Base-by-base conservation (phyloP, 306 rosid genomes). In the Chamaecrista fasciculata region DNA sequence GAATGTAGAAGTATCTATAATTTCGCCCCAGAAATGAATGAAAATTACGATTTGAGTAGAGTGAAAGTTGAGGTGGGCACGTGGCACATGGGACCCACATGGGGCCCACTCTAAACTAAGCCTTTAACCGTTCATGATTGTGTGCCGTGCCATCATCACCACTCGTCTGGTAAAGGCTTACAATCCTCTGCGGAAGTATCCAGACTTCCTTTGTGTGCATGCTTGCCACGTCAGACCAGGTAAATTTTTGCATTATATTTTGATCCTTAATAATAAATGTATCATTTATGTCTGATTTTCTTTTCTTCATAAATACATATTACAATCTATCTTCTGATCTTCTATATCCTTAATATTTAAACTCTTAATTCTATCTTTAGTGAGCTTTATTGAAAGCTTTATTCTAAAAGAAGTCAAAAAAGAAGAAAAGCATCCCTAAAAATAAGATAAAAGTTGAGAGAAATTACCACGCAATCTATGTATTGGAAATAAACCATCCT, bases 61-160 rank as follows among this genome's bases (percentile, higher is more conserved):
- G 31, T 4, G 8, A 18, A 11, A 10, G 68, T 10, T 3, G 67
- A 14, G 15, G 31, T 14, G 15, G 40, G 44, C 1, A 15, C 0
- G 25, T n/a, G n/a, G n/a, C n/a, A n/a, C n/a, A 6, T 6, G 57
- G 70, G 6, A 10, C 56, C 69, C 28, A 4, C 15, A 16, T 11
- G 3, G 53, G 18, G 37, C 15, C 2, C 15, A 15, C 1, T 56
- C n/a, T n/a, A n/a, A n/a, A n/a, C n/a, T n/a, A n/a, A n/a, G 74
- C 63, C 33, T 47, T 25, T 59, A 18, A 72, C 76, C 31, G 39
- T 39, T 62, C 28, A 21, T 39, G 70, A 76, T 42, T 20, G 67
- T 21, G 34, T 14, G 52, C 60, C 65, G 55, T 50, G 69, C 31
- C 19, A 74, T 63, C 51, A 63, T 8, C 73, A 56, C 83, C 79